phyloP scores from a whole-genome alignment of 2,329 filamentous ascomycete genomes.

The Periconia macrospinosa region DNA sequence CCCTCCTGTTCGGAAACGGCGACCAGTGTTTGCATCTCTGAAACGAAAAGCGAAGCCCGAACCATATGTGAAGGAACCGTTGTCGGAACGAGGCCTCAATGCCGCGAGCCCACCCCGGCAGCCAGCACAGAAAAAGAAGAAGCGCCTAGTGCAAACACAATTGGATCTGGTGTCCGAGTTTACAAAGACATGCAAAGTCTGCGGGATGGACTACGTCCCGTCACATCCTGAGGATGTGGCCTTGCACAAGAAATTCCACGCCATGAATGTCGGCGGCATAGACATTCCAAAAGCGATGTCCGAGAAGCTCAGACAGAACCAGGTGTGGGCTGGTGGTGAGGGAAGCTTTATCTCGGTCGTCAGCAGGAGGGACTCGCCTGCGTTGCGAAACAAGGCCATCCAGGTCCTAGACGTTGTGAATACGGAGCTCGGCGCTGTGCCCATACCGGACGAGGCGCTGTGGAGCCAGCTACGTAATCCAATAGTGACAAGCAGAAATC shows the following conservation, averaged over 20 bases:
- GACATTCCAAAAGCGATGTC: slow-evolving; percentile 63
- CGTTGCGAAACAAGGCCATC: slow-evolving; percentile 58
- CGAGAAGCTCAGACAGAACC: slow-evolving; percentile 53
- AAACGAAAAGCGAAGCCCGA: slow-evolving; percentile 24
- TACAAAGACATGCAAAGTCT: slow-evolving; percentile 60
- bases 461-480: slow-evolving; percentile 55
- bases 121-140: slow-evolving; percentile 29
- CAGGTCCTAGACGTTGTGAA: slow-evolving; percentile 62
- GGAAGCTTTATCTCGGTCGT: slow-evolving; percentile 60
- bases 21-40: slow-evolving; percentile 55
- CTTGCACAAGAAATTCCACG: slow-evolving; percentile 66
- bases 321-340: slow-evolving; percentile 51
- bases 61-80: slow-evolving; percentile 15
- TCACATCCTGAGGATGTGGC: slow-evolving; percentile 63
- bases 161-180: slow-evolving; percentile 61
- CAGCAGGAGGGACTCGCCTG: slow-evolving; percentile 55
- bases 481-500: slow-evolving; percentile 13
- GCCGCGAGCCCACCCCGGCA: slow-evolving; percentile 27
- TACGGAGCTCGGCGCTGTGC: slow-evolving; percentile 62
- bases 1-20: slow-evolving; percentile 37
- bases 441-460: slow-evolving; percentile 59
- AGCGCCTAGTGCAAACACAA: slow-evolving; percentile 60
- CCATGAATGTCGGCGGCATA: slow-evolving; percentile 62
- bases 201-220: slow-evolving; percentile 68
- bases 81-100: slow-evolving; percentile 38